Evolutionary conservation across 768 basidiomycete species (phyloP), one percentile per base, ranked within the genome.

Genomic region (Peribolospora kevripleyi): DNA sequence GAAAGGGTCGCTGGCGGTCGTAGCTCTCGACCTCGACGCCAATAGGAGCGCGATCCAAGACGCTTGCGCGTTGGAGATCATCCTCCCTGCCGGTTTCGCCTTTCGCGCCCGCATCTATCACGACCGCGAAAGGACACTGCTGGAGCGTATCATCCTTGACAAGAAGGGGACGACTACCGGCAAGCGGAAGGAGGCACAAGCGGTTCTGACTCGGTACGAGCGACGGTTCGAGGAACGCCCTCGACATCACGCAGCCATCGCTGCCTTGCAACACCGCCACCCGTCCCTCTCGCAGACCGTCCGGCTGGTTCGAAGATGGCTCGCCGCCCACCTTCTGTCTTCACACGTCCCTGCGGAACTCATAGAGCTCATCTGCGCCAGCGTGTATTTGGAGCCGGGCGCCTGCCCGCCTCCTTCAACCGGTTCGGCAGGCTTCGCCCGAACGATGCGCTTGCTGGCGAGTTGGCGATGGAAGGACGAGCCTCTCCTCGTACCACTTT

Each of bases 301-400:
- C 11, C 74, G 93, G 45, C 73, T 97, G 11, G 75, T 84, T 52
- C 91, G 95, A 69, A 76, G 91, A 47, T 98, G 93, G 93, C 70
- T 97, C 54, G 78, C 83, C 0, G 71, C 81, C 6, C 93, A 98
- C 64, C 73, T 93, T 55, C 74, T 97, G 42, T 72, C 75, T 4
- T 68, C 72, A 0, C 81, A 85, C 60, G 71, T 95, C 53, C 73
- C 74, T 5, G 75, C 78, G 56, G 86, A 95, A 65, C 79, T 76
- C 0, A 75, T 84, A 42, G 93, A 98, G 66, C 70, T 97, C 13
- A 66, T 98, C 46, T 85, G 84, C 65, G 84, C 86, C 0, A 70
- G 71, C 42, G 71, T 82, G 11, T 95, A 90, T 64, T 69, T 87
- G 8, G 72, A 73, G 3, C 72, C 75, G n/a, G 72, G 66, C 64